Base-by-base conservation (phyloP, 768 basidiomycete genomes). In the Boletellus sp. region DNA sequence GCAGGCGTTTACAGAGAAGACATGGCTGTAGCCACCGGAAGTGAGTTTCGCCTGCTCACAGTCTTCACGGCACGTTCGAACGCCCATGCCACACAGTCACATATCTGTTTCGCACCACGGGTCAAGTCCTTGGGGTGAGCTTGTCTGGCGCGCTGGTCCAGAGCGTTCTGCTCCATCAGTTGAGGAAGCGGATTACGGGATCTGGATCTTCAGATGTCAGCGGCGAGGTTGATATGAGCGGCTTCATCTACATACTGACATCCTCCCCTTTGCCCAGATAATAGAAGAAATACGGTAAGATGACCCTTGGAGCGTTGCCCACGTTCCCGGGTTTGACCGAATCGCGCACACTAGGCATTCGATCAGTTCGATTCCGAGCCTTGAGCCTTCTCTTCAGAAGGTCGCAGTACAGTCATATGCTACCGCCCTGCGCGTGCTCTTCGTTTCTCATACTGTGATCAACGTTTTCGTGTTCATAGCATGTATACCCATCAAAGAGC, bases 91-190 rank as follows among this genome's bases (percentile, higher is more conserved):
- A 36, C 41, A 16, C 58, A 95, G 93, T 94, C 60, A 90, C 89
- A 28, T 98, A 98, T 69, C 76, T 96, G 41, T 95, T 94, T 75
- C 76, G 94, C 55, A 94, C 92, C 8, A 88, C 90, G 16, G 94
- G 94, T 3, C 95, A 97, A 73, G 96, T 96, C 20, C 77, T 97
- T 47, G 96, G 95, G 32, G 95, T 99, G 47, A 89, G 90, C 59
- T 72, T 94, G 40, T 85, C 84, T 58, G 90, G 92, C 19, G 86
- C 91, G 0, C 66, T 98, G 23, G 71, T 94, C 28, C 95, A 99
- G 69, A 78, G 80, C 6, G 77, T 95, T 32, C 75, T 99, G 35
- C 70, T 84, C 24, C 67, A 73, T 42, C 81, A 89, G 61, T 73
- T 99, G 47, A 79, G 80, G 49, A 70, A 76, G 53, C 78, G 84